Conservation (phyloP, 495 filamentous ascomycete species). For the Neurospora tetrasperma region DNA sequence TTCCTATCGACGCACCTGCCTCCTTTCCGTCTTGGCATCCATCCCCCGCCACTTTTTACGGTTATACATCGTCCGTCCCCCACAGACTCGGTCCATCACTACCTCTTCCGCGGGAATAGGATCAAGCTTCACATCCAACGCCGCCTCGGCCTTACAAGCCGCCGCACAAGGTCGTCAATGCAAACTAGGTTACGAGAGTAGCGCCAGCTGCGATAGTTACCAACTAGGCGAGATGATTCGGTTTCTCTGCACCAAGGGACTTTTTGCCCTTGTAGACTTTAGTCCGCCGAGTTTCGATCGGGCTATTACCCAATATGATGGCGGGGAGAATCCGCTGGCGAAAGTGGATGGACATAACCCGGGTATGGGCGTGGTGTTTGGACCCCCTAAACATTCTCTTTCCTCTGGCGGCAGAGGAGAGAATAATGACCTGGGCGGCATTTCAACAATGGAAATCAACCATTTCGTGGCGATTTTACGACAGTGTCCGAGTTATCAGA, state of each 20-base stretch:
- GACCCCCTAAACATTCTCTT: not conserved
- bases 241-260: conserved; percentile 54
- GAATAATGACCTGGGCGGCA: conserved; percentile 11
- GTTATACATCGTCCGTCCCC: conserved; percentile 49
- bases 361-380: not conserved
- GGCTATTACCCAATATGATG: not conserved
- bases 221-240: conserved; percentile 79
- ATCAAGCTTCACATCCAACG: not conserved
- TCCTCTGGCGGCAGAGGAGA: not conserved
- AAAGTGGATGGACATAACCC: not conserved
- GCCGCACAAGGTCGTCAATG: conserved; percentile 43
- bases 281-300: conserved; percentile 21
- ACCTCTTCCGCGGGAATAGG: not conserved
- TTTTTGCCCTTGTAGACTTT: conserved; percentile 39
- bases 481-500: conserved; percentile 63
- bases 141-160: not conserved
- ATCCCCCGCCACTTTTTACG: conserved; percentile 62
- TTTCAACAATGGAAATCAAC: conserved; percentile 25
- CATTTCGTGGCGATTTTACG: conserved; percentile 24
- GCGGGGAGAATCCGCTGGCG: not conserved
- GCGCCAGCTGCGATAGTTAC: conserved; percentile 69
- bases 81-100: not conserved
- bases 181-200: conserved; percentile 65
- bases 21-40: conserved; percentile 68
- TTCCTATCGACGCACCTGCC: conserved; percentile 54